Evolutionary conservation across 163 green algal genomes (phyloP).

Genomic region (Scenedesmus sp.): DNA sequence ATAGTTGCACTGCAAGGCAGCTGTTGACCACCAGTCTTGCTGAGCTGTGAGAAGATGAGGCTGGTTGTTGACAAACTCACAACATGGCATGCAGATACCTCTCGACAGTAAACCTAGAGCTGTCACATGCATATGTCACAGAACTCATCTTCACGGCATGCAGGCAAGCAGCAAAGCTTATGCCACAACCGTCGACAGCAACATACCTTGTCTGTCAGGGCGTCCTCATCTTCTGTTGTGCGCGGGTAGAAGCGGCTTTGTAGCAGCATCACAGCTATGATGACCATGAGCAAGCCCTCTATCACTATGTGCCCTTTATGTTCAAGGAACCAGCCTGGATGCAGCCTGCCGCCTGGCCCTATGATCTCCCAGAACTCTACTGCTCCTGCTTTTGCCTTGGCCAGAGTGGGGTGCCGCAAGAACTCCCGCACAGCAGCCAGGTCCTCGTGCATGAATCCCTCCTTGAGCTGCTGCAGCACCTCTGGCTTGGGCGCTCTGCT

Average conservation of each 20-base stretch:
- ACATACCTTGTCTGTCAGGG: constrained; percentile 87
- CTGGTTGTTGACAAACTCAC: not conserved
- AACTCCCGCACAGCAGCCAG: constrained; percentile 33
- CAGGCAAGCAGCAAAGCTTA: not conserved
- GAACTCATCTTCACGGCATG: no score
- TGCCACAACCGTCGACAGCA: not conserved
- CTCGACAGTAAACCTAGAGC: not conserved
- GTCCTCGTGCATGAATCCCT: constrained; percentile 24
- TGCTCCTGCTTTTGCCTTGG: constrained; percentile 21
- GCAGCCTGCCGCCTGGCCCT: constrained; percentile 83
- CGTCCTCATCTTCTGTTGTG: constrained; percentile 61
- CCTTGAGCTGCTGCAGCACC: not conserved
- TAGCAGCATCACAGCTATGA: constrained; percentile 91
- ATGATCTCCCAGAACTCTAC: constrained; percentile 83
- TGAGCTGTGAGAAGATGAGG: not conserved
- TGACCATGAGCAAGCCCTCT: constrained; percentile 86
- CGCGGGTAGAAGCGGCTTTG: constrained; percentile 83
- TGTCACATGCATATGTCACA: not conserved
- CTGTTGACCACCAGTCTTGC: not conserved
- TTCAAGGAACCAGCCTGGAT: constrained; percentile 90
- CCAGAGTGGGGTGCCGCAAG: constrained; percentile 13
- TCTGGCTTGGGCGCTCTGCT: not conserved
- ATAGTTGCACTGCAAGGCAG: not conserved
- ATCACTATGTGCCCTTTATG: constrained; percentile 89
- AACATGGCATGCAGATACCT: not conserved